Percentiles rank a stretch among this genome's conserved stretches.
These are phyloP conservation scores for Sporobolomyces roseus DNA, from an alignment of 768 basidiomycete species.

Conservation along the genomic window DNA sequence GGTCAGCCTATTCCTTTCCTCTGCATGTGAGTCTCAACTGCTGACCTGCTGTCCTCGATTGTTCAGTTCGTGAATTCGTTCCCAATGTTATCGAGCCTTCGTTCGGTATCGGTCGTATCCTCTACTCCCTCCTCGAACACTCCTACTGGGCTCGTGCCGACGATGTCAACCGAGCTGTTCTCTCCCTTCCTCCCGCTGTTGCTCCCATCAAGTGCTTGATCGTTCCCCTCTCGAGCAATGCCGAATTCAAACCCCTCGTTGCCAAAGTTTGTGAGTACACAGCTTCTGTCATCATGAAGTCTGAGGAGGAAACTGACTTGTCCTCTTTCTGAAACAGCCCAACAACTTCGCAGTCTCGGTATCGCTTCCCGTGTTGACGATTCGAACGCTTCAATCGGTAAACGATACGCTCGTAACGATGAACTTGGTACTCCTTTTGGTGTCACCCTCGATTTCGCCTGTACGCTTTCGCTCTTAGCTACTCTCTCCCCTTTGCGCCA, in stretches of 20 bases:
- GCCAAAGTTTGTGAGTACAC: constrained; percentile 77
- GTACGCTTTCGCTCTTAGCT: constrained; percentile 52
- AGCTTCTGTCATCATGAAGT: neutral
- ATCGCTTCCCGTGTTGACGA: constrained; percentile 93
- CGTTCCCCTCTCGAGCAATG: constrained; percentile 81
- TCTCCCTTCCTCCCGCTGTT: constrained; percentile 81
- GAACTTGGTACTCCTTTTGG: constrained; percentile 98
- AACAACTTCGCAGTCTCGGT: constrained; percentile 79
- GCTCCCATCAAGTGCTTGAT: constrained; percentile 97
- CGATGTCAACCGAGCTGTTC: constrained; percentile 82
- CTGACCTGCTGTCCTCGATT: constrained; percentile 23
- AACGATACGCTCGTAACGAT: constrained; percentile 95
- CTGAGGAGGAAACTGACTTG: constrained; percentile 4
- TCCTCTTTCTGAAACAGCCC: constrained; percentile 55
- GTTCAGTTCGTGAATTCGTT: constrained; percentile 80
- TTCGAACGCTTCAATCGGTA: constrained; percentile 89
- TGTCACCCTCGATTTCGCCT: constrained; percentile 91
- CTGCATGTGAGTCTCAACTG: neutral
- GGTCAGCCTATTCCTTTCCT: constrained; percentile 52
- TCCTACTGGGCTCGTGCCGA: constrained; percentile 90
- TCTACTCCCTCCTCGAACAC: constrained; percentile 91
- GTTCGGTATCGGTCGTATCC: constrained; percentile 92
- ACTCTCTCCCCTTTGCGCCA: neutral
- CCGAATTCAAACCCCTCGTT: constrained; percentile 77
- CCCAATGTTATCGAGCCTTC: constrained; percentile 99